These are phyloP conservation scores for Phytophthora pseudosyringae DNA, from an alignment of 352 stramenopile genomes.

Conservation along the genomic window DNA sequence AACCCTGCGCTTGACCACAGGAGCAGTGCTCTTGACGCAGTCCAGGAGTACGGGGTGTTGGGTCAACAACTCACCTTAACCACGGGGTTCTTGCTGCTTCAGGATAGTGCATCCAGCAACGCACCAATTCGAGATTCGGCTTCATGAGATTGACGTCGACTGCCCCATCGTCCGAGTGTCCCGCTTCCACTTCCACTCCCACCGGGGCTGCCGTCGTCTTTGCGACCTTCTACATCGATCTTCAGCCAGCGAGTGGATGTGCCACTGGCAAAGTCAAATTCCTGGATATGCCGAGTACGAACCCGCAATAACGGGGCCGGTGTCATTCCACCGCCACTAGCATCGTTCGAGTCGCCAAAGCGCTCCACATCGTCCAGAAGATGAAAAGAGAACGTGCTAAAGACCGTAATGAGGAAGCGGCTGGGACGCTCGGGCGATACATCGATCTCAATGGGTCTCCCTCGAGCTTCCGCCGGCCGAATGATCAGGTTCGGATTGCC, in stretches of 20 bases:
- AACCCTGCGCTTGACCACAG: no score
- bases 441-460: constrained; percentile 77
- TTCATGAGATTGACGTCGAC: constrained; percentile 42
- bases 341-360: constrained; percentile 51
- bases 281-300: constrained; percentile 77
- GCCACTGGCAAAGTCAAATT: constrained; percentile 77
- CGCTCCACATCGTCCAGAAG: constrained; percentile 82
- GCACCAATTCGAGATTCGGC: constrained; percentile 48
- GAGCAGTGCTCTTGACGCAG: no score
- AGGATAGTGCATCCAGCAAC: constrained; percentile 48
- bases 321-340: constrained; percentile 43
- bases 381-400: constrained; percentile 82
- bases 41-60: background rate
- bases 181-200: constrained; percentile 17
- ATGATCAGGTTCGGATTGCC: constrained; percentile 80
- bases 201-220: constrained; percentile 46
- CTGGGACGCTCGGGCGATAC: constrained; percentile 59
- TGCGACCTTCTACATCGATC: constrained; percentile 65
- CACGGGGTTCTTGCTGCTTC: constrained; percentile 1
- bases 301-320: constrained; percentile 68
- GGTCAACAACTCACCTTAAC: background rate
- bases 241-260: constrained; percentile 74
- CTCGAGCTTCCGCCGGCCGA: constrained; percentile 68
- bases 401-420: constrained; percentile 79
- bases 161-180: constrained; percentile 29